These are phyloP conservation scores for Akanthomyces lecanii DNA, from an alignment of 2,329 filamentous ascomycete genomes.

Conservation along the genomic window DNA sequence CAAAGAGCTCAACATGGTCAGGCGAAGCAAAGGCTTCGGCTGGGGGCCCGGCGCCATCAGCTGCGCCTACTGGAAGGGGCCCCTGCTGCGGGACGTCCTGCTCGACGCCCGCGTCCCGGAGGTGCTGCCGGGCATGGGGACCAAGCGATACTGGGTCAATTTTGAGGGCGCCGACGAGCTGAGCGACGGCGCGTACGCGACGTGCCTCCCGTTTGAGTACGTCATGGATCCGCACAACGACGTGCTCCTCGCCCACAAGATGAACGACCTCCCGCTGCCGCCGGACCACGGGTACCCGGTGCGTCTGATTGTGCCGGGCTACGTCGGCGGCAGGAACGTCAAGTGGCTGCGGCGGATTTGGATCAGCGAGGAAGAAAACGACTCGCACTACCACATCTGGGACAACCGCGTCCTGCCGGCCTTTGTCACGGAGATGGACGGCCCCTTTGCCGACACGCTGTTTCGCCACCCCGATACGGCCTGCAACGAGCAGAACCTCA, in stretches of 20 bases:
- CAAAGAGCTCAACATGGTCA: constrained; percentile 49
- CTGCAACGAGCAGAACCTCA: constrained; percentile 45
- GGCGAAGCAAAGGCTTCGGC: constrained; percentile 44
- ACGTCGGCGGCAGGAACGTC: constrained; percentile 46
- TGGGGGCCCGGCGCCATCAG: constrained; percentile 43
- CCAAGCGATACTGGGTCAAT: constrained; percentile 37
- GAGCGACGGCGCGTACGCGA: constrained; percentile 44
- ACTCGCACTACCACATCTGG: constrained; percentile 44
- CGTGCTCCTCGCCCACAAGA: constrained; percentile 44
- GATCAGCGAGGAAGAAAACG: constrained; percentile 45
- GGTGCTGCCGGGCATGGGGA: background rate
- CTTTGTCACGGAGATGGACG: constrained; percentile 45
- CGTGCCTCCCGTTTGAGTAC: constrained; percentile 44
- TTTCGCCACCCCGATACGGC: constrained; percentile 44
- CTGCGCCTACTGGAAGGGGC: constrained; percentile 49
- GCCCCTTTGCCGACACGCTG: constrained; percentile 41
- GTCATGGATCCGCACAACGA: constrained; percentile 44
- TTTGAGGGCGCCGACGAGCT: constrained; percentile 47
- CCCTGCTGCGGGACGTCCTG: constrained; percentile 42
- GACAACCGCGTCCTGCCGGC: constrained; percentile 44
- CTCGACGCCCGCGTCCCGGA: constrained; percentile 35
- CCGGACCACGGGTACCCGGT: constrained; percentile 49
- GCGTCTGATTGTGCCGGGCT: constrained; percentile 43
- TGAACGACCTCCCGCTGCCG: constrained; percentile 41
- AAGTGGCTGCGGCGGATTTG: constrained; percentile 51